These are phyloP conservation scores for Sporothrix phasma DNA, from an alignment of 2,329 filamentous ascomycete species.

Conservation along the genomic window DNA sequence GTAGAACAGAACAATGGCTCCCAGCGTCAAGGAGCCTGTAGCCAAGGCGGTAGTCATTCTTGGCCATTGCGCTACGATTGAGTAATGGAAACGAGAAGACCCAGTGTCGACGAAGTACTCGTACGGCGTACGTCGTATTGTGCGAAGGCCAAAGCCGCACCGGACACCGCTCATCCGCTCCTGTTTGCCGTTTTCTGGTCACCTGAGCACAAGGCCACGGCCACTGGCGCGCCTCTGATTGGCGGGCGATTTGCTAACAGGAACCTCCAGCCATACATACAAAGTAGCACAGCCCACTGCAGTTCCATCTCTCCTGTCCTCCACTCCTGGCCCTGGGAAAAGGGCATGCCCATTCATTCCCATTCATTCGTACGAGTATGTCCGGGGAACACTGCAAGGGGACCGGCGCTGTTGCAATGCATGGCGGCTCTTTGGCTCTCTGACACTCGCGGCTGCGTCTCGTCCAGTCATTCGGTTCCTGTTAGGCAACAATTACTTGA, in stretches of 20 bases:
- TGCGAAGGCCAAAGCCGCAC: conserved; percentile 1
- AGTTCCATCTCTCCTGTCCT: neutral
- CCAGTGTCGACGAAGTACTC: neutral
- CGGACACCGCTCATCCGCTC: conserved; percentile 2
- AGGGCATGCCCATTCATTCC: neutral
- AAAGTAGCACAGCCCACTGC: neutral
- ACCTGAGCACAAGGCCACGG: conserved; percentile 13
- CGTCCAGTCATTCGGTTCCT: conserved; percentile 18
- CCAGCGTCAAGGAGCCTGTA: too few species aligned
- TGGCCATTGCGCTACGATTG: conserved; percentile 10
- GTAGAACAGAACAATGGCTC: too few species aligned
- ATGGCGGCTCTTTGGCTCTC: conserved; percentile 5
- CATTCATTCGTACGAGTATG: too few species aligned
- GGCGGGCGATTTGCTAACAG: conserved; percentile 19
- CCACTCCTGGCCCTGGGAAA: too few species aligned
- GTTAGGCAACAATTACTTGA: conserved; percentile 19
- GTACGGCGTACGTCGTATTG: neutral
- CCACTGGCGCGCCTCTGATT: conserved; percentile 3
- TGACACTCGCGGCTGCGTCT: neutral
- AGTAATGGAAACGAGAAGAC: conserved; percentile 13
- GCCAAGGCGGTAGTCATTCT: neutral
- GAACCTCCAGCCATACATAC: neutral
- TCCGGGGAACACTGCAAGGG: neutral
- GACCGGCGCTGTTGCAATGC: neutral
- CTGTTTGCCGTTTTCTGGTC: conserved; percentile 3